phyloP scores from a whole-genome alignment of 345 rosid species.

The Litchi chinensis region DNA sequence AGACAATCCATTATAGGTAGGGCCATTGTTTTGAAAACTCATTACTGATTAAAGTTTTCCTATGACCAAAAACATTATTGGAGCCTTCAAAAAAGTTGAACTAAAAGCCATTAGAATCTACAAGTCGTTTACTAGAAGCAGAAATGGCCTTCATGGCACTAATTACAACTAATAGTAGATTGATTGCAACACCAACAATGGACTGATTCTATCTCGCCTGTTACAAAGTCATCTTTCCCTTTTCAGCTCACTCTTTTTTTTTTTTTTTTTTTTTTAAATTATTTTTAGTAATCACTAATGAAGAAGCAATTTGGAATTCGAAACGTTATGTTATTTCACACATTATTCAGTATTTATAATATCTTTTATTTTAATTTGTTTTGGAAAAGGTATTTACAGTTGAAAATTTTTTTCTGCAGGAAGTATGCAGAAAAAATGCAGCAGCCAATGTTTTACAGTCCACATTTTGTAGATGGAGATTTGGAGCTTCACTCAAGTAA shows the following conservation, averaged over 20 bases:
- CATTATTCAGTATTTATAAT: background rate
- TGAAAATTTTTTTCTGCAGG: slow-evolving; percentile 33
- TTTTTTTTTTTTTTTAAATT: too few relatives aligned
- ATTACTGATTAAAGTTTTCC: background rate
- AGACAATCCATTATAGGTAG: slow-evolving; percentile 16
- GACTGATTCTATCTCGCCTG: background rate
- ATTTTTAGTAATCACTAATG: too few relatives aligned
- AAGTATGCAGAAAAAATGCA: slow-evolving; percentile 58
- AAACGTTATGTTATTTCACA: background rate
- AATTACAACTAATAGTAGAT: background rate
- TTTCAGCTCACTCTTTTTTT: too few relatives aligned
- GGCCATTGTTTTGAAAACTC: slow-evolving; percentile 14
- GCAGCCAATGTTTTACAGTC: slow-evolving; percentile 42
- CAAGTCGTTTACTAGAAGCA: background rate
- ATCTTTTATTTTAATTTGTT: background rate
- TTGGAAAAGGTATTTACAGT: background rate
- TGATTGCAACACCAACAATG: background rate
- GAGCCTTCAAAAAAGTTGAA: background rate
- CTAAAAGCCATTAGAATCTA: background rate
- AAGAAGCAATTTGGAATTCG: background rate
- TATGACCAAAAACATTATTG: background rate
- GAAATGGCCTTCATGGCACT: background rate
- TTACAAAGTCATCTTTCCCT: background rate
- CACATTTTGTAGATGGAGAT: slow-evolving; percentile 58
- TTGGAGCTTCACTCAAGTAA: slow-evolving; percentile 61